A percentile compares a stretch with the other conserved stretches of the same genome.
Conservation (phyloP, 352 stramenopile genomes). For the Phytophthora chlamydospora region DNA sequence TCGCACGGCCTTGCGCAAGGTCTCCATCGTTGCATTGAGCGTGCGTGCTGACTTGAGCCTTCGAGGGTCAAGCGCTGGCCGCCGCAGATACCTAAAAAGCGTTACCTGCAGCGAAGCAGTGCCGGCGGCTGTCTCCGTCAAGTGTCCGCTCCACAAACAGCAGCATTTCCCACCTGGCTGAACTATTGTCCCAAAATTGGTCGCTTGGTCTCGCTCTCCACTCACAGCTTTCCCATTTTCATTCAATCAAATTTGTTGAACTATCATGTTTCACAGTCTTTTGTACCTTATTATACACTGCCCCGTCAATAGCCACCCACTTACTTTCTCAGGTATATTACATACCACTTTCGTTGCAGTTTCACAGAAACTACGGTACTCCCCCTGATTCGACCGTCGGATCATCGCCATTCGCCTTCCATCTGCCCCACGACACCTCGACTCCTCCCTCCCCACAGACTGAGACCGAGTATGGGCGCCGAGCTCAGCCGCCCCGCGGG, state of each 20-base stretch:
- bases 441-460: constrained; percentile 16
- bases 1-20: constrained; percentile 15
- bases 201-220: no score
- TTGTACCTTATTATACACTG: no score
- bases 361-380: no score
- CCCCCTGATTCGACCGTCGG: no score
- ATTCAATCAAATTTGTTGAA: no score
- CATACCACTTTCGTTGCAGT: no score
- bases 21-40: constrained; percentile 21
- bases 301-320: no score
- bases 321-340: no score
- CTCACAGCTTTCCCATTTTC: constrained; percentile 15
- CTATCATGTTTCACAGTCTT: no score
- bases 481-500: constrained; percentile 63
- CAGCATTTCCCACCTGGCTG: constrained; percentile 1
- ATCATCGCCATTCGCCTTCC: no score
- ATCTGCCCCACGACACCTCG: no score
- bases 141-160: constrained; percentile 2
- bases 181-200: constrained; percentile 1
- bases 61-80: background rate
- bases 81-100: no score
- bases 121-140: constrained; percentile 6
- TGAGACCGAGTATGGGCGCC: constrained; percentile 54
- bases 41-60: constrained; percentile 3
- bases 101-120: background rate